These are phyloP conservation scores for Polysphondylium violaceum DNA, from an alignment of 78 protist genomes.

Conservation along the genomic window DNA sequence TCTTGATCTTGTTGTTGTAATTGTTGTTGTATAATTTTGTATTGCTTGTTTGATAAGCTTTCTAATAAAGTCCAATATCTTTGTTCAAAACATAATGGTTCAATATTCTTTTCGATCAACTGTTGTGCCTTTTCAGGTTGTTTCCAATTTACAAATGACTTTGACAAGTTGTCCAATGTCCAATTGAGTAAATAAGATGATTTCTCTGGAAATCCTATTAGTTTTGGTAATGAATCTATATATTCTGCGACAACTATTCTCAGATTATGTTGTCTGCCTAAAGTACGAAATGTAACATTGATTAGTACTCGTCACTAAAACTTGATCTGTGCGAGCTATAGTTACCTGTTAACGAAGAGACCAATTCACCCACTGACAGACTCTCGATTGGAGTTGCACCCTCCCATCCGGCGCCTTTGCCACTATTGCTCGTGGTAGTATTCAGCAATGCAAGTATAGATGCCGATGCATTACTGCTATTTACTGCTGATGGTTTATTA, in stretches of 20 bases:
- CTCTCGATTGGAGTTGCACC: constrained; percentile 37
- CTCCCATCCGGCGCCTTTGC: constrained; percentile 21
- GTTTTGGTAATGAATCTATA: constrained; percentile 8
- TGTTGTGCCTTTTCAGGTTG: constrained; percentile 6
- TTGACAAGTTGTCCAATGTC: constrained; percentile 17
- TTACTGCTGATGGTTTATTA: background rate
- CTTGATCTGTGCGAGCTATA: background rate
- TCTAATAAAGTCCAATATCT: constrained; percentile 37
- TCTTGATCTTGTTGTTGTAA: background rate
- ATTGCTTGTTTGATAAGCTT: background rate
- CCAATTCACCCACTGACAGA: constrained; percentile 37
- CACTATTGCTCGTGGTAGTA: background rate
- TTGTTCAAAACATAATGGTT: constrained; percentile 35
- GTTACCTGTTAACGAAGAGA: constrained; percentile 49
- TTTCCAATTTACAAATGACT: constrained; percentile 11
- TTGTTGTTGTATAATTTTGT: background rate
- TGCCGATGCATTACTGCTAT: background rate
- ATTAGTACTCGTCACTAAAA: background rate
- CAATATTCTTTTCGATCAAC: background rate
- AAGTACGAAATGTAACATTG: background rate
- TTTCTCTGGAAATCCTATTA: constrained; percentile 51
- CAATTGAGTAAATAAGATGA: constrained; percentile 27
- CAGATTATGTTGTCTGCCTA: constrained; percentile 25
- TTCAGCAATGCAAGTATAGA: too few relatives aligned
- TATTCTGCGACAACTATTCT: constrained; percentile 66